phyloP scores from a whole-genome alignment of 768 basidiomycete species.

The Boletus coccyginus region DNA sequence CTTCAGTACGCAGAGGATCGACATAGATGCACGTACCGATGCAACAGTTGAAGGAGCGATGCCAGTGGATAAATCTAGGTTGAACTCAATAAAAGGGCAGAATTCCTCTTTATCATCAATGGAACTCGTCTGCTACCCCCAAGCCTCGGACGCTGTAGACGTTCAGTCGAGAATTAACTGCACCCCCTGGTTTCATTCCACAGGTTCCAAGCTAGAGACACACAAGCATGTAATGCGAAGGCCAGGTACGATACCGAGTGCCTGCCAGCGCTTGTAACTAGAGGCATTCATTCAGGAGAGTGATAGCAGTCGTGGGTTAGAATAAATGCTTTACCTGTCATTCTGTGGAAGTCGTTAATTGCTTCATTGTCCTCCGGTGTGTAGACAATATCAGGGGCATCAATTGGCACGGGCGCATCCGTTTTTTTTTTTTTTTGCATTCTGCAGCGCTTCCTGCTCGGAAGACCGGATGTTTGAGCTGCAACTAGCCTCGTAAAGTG shows the following conservation, averaged over 20 bases:
- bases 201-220: slow-evolving; percentile 55
- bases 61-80: slow-evolving; percentile 32
- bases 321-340: slow-evolving; percentile 9
- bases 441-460: slow-evolving; percentile 27
- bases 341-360: slow-evolving; percentile 28
- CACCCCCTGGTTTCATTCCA: slow-evolving; percentile 66
- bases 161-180: slow-evolving; percentile 59
- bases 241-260: slow-evolving; percentile 27
- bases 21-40: slow-evolving; percentile 20
- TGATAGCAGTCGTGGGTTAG: background rate
- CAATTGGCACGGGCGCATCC: background rate
- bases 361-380: slow-evolving; percentile 32
- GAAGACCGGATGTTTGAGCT: slow-evolving; percentile 3
- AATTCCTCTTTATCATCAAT: background rate
- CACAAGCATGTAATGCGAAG: background rate
- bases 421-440: slow-evolving; percentile 10
- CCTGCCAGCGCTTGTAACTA: slow-evolving; percentile 30
- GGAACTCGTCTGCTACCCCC: slow-evolving; percentile 51
- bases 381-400: slow-evolving; percentile 29
- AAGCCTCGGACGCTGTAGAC: slow-evolving; percentile 59
- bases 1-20: background rate
- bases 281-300: background rate
- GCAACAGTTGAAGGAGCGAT: slow-evolving; percentile 39
- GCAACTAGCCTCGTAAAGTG: too few relatives aligned
- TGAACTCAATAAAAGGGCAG: background rate